phyloP scores from a whole-genome alignment of 176 grass and related monocot genomes.

The Ampelocalamus luodianensis region DNA sequence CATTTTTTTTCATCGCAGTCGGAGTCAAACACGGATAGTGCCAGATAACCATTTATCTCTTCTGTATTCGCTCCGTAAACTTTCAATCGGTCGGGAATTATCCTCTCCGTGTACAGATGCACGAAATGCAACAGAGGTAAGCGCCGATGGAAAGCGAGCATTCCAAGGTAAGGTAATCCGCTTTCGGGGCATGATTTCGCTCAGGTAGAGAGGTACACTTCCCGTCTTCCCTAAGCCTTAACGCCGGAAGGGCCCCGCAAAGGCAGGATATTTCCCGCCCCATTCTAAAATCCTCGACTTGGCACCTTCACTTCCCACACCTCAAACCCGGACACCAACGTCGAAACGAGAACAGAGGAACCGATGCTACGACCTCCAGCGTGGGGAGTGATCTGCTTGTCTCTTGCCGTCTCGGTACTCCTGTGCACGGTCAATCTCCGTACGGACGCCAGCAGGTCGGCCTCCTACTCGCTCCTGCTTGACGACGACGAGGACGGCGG shows the following conservation, averaged over 20 bases:
- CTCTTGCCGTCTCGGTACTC: slow-evolving; percentile 32
- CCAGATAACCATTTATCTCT: too few species aligned
- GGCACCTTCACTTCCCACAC: too few species aligned
- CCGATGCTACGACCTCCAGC: slow-evolving; percentile 25
- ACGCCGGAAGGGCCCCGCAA: neutral
- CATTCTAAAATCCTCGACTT: slow-evolving; percentile 23
- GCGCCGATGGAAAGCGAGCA: neutral
- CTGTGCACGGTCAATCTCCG: slow-evolving; percentile 21
- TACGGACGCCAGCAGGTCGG: neutral
- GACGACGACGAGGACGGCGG: slow-evolving; percentile 31
- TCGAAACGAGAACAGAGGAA: slow-evolving; percentile 22
- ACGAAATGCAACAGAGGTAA: neutral
- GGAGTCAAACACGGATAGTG: too few species aligned
- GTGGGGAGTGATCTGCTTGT: slow-evolving; percentile 12
- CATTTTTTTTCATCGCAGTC: too few species aligned
- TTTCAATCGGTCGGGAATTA: too few species aligned
- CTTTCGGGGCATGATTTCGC: neutral
- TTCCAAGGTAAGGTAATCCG: too few species aligned
- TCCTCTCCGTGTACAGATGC: neutral
- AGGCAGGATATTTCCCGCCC: neutral
- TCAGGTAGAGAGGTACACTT: neutral
- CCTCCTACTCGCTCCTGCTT: neutral
- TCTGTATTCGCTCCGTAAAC: too few species aligned
- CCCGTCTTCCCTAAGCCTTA: neutral
- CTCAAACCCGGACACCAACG: neutral